Evolutionary conservation across 768 basidiomycete genomes (phyloP).

Genomic region (Auricularia sp.): DNA sequence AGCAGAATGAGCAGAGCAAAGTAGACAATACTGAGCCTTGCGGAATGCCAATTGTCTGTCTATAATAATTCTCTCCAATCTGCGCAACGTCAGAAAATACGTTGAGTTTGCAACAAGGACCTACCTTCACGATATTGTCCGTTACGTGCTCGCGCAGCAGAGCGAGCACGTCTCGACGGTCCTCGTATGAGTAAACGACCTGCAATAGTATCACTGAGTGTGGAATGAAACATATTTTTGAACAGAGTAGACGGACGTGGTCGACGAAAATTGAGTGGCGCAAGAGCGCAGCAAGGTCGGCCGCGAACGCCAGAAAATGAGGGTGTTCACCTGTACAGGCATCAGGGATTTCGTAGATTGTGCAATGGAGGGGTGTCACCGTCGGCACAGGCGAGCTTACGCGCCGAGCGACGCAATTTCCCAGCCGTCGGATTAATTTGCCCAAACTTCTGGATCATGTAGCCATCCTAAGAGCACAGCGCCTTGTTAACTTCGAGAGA

Average conservation of each 20-base stretch:
- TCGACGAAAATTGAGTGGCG: slow-evolving; percentile 80
- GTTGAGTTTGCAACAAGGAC: not conserved
- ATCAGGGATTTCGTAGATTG: not conserved
- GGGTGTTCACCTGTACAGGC: slow-evolving; percentile 53
- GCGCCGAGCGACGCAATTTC: slow-evolving; percentile 44
- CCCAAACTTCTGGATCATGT: slow-evolving; percentile 61
- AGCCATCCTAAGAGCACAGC: slow-evolving; percentile 44
- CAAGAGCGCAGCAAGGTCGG: slow-evolving; percentile 51
- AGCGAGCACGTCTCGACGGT: slow-evolving; percentile 50
- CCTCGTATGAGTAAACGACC: slow-evolving; percentile 45
- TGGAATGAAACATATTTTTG: not conserved
- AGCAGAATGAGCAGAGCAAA: slow-evolving; percentile 89
- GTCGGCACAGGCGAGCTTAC: slow-evolving; percentile 56
- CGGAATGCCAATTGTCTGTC: slow-evolving; percentile 89
- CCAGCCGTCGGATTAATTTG: slow-evolving; percentile 49
- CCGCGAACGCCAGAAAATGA: slow-evolving; percentile 62
- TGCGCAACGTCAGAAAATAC: slow-evolving; percentile 18
- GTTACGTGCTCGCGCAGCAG: slow-evolving; percentile 84
- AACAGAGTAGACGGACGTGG: slow-evolving; percentile 36
- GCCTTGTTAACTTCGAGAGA: not conserved
- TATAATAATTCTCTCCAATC: slow-evolving; percentile 75
- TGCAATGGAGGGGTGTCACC: slow-evolving; percentile 28
- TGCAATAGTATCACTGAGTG: slow-evolving; percentile 13
- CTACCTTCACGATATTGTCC: slow-evolving; percentile 84
- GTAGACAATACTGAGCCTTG: slow-evolving; percentile 96